Conservation (phyloP, 78 protist species). For the Speleostelium caveatum region DNA sequence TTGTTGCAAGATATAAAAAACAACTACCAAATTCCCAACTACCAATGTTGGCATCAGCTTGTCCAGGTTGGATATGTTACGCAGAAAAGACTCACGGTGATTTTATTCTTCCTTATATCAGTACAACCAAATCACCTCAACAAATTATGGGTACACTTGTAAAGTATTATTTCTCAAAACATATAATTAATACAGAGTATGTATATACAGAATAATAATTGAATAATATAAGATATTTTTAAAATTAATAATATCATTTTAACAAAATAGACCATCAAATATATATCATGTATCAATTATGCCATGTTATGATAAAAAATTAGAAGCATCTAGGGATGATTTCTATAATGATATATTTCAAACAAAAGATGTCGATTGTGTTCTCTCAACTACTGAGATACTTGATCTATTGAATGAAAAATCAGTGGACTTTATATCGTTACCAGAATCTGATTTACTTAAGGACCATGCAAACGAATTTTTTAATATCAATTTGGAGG, state of each 20-base stretch:
- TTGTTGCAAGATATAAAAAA: slow-evolving; percentile 68
- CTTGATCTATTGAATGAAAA: slow-evolving; percentile 74
- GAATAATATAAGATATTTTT: not conserved
- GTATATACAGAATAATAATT: not conserved
- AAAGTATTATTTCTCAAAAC: slow-evolving; percentile 73
- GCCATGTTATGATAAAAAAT: slow-evolving; percentile 98
- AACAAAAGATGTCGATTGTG: slow-evolving; percentile 87
- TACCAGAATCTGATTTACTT: slow-evolving; percentile 1
- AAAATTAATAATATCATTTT: not conserved
- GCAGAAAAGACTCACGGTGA: slow-evolving; percentile 95
- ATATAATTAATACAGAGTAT: not conserved
- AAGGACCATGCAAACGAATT: not conserved
- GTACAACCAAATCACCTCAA: slow-evolving; percentile 93
- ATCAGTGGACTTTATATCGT: slow-evolving; percentile 7
- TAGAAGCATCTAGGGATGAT: slow-evolving; percentile 96
- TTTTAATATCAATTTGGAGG: not conserved
- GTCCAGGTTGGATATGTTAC: slow-evolving; percentile 98
- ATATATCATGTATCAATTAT: slow-evolving; percentile 93
- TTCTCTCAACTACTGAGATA: slow-evolving; percentile 90
- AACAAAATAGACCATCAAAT: slow-evolving; percentile 26
- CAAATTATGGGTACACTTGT: slow-evolving; percentile 94
- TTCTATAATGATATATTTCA: slow-evolving; percentile 76
- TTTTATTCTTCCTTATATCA: slow-evolving; percentile 88
- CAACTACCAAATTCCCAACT: slow-evolving; percentile 3
- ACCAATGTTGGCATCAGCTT: slow-evolving; percentile 92